These are phyloP conservation scores for Arxiozyma telluris DNA, from an alignment of 1,139 yeast genomes.

Conservation along the genomic window DNA sequence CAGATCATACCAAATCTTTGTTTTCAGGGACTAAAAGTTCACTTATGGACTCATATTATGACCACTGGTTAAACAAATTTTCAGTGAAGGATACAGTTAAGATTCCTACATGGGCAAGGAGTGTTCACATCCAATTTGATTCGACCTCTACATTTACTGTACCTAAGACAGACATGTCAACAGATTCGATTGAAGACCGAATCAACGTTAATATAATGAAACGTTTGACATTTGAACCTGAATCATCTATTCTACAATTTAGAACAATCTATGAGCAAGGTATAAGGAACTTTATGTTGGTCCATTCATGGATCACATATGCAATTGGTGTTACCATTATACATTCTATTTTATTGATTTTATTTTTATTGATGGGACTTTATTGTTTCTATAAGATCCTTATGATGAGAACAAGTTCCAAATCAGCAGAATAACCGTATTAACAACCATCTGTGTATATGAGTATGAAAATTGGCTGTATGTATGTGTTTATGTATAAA, in stretches of 20 bases:
- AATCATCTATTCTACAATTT: constrained; percentile 14
- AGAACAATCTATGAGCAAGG: constrained; percentile 24
- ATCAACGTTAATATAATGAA: neutral
- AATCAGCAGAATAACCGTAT: neutral
- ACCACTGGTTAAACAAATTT: constrained; percentile 20
- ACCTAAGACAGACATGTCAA: neutral
- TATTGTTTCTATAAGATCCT: neutral
- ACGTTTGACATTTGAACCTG: constrained; percentile 12
- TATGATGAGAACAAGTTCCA: neutral
- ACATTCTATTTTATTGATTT: constrained; percentile 12
- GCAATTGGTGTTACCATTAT: constrained; percentile 20
- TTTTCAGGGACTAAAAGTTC: neutral
- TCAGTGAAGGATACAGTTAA: constrained; percentile 14
- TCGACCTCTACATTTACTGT: neutral
- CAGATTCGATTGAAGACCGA: neutral
- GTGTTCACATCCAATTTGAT: constrained; percentile 8
- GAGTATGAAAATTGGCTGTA: neutral
- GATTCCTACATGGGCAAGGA: constrained; percentile 7
- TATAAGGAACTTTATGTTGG: constrained; percentile 25
- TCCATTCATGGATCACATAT: constrained; percentile 20
- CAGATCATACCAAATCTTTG: neutral
- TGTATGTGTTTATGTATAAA: too few species aligned
- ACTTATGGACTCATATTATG: constrained; percentile 8
- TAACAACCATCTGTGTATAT: neutral
- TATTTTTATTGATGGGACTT: constrained; percentile 12